These are phyloP conservation scores for Spinacia oleracea DNA, from an alignment of 179 eudicot genomes.

Conservation along the genomic window DNA sequence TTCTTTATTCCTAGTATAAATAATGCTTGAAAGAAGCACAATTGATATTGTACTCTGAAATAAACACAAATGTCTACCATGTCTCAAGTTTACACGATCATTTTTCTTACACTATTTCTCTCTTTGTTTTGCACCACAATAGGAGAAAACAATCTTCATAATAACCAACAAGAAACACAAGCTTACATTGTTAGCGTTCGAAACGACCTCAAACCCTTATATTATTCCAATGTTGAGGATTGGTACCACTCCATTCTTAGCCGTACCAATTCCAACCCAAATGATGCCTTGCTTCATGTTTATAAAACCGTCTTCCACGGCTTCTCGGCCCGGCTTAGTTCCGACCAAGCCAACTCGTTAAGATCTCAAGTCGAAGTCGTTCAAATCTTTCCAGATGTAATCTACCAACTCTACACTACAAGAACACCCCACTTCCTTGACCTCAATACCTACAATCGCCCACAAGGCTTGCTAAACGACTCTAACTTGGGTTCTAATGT, in stretches of 20 bases:
- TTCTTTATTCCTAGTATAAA: neutral
- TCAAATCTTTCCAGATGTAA: constrained; percentile 41
- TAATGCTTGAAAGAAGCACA: neutral
- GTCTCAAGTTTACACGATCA: neutral
- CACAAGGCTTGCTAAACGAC: constrained; percentile 40
- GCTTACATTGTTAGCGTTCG: constrained; percentile 19
- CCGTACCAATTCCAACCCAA: neutral
- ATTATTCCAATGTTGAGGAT: constrained; percentile 14
- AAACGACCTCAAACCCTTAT: constrained; percentile 20
- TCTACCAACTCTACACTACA: constrained; percentile 45
- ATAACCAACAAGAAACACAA: constrained; percentile 5
- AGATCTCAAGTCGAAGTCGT: constrained; percentile 36
- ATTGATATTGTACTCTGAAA: neutral
- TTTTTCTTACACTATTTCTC: neutral
- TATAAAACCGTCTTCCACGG: constrained; percentile 75
- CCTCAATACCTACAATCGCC: constrained; percentile 26
- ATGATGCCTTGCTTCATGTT: constrained; percentile 22
- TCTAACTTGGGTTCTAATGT: constrained; percentile 59
- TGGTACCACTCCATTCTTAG: constrained; percentile 29
- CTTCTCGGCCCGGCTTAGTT: constrained; percentile 49
- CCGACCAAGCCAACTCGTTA: constrained; percentile 37
- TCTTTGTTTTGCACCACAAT: neutral
- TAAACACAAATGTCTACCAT: neutral
- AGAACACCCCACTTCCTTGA: constrained; percentile 61
- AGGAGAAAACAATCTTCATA: neutral